Evolutionary conservation across 768 basidiomycete species (phyloP), one percentile per base, ranked within the genome.

Genomic region (Trametes punicea): DNA sequence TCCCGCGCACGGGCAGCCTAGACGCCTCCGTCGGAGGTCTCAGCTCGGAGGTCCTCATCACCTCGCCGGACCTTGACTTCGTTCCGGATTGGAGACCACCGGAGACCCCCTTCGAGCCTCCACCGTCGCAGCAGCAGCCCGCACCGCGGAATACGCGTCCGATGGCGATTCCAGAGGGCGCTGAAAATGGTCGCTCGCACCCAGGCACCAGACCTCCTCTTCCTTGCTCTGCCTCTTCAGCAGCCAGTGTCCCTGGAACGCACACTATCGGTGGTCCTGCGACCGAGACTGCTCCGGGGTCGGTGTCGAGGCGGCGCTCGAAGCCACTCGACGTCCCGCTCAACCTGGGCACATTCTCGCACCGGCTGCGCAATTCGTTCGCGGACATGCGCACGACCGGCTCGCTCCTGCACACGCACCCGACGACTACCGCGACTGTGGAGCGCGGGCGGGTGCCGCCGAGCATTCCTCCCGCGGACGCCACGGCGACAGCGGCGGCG

Each of bases 401-500:
- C 64, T 41, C 66, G 62, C n/a, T n/a, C n/a, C 46, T 52, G 7
- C 25, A 56, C 33, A 20, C 30, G 9, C 42, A 45, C 2, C 34
- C 15, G 26, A 33, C 7, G 59, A 53, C 40, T 18, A 30, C 21
- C n/a, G 45, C 2, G 57, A 57, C 1, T 51, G n/a, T n/a, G n/a
- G n/a, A n/a, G n/a, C n/a, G n/a, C n/a, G n/a, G n/a, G n/a, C n/a
- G n/a, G n/a, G n/a, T n/a, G n/a, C n/a, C 62, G 1, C 38, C 61
- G 44, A 53, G 20, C 33, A 62, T 73, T 30, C 53, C 64, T 18
- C 78, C 76, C 50, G 66, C 80, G 3, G 84, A 88, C 31, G 74
- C 81, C 1, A 81, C 83, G 20, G 81, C 87, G 0, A 75, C 85
- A 2, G 90, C 89, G 0, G 91, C 92, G 0, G 85, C 91, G 1